Evolutionary conservation across 169 alveolate genomes (phyloP).

Genomic region (Amoebophrya sp.): DNA sequence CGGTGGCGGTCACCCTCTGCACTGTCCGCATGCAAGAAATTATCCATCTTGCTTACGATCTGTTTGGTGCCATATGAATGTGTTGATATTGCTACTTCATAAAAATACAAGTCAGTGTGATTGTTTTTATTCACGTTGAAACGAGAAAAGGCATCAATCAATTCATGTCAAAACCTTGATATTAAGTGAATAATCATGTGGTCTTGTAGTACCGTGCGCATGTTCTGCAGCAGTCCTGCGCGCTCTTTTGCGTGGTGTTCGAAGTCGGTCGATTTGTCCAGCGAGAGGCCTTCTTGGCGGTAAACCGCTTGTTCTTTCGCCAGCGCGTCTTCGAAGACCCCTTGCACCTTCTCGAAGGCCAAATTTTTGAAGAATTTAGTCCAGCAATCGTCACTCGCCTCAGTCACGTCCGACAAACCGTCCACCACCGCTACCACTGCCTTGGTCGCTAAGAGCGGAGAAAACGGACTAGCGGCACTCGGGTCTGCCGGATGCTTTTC

Average conservation of each 20-base stretch:
- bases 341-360: background rate
- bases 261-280: background rate
- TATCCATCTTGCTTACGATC: background rate
- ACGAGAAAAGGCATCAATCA: too few relatives aligned
- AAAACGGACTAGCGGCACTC: background rate
- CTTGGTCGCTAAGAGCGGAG: background rate
- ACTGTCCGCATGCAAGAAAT: background rate
- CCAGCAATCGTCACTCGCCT: background rate
- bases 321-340: background rate
- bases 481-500: background rate
- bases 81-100: too few relatives aligned
- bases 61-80: too few relatives aligned
- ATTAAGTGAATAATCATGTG: too few relatives aligned
- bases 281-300: background rate
- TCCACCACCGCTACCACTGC: background rate
- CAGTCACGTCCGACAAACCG: background rate
- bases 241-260: too few relatives aligned
- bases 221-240: background rate
- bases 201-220: too few relatives aligned
- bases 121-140: too few relatives aligned
- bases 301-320: background rate
- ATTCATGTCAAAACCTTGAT: too few relatives aligned
- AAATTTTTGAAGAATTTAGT: background rate
- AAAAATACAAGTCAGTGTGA: too few relatives aligned
- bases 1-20: background rate